Conservation (phyloP, 169 alveolate species). For the Cryptosporidium sp. region DNA sequence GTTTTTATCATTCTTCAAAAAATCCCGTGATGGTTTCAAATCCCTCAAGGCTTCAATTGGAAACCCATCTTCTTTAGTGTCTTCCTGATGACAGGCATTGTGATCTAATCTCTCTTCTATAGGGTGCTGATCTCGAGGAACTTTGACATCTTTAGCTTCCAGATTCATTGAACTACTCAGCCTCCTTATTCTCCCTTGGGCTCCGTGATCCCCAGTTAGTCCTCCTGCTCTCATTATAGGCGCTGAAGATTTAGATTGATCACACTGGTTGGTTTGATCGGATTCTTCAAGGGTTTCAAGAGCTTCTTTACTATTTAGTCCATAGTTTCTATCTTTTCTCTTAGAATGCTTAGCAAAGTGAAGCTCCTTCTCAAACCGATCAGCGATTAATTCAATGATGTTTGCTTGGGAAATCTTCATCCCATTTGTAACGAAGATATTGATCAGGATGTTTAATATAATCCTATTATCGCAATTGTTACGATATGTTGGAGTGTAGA, state of each 20-base stretch:
- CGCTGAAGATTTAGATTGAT: not conserved
- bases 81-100: not conserved
- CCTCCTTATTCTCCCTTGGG: not conserved
- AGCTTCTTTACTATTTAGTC: not conserved
- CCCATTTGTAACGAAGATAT: slow-evolving; percentile 44
- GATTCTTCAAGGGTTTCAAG: not conserved
- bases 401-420: slow-evolving; percentile 41
- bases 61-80: not conserved
- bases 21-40: not conserved
- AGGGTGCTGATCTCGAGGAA: not conserved
- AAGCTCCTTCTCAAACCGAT: slow-evolving; percentile 25
- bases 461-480: slow-evolving; percentile 38
- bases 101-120: not conserved
- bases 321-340: not conserved
- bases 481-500: not conserved
- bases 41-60: not conserved
- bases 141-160: not conserved
- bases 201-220: not conserved
- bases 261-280: not conserved
- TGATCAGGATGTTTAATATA: slow-evolving; percentile 18
- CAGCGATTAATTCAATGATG: not conserved
- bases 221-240: not conserved
- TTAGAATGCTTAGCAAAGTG: not conserved
- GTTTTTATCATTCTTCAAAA: slow-evolving; percentile 7
- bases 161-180: slow-evolving; percentile 29